These are phyloP conservation scores for Yarrowia sp. DNA, from an alignment of 805 yeast species.

Conservation along the genomic window DNA sequence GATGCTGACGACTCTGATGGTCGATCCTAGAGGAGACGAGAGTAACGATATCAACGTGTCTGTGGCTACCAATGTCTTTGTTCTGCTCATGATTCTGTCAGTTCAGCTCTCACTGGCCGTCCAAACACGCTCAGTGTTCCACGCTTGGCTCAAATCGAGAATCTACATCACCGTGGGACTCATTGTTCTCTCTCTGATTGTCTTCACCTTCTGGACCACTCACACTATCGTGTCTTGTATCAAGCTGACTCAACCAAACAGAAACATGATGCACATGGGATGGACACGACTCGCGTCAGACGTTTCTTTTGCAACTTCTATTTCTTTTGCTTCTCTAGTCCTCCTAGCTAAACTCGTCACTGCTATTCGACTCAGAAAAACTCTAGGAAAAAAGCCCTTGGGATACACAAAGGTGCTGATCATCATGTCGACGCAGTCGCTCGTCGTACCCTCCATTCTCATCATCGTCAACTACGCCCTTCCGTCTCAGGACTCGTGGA, in stretches of 20 bases:
- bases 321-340: constrained; percentile 66
- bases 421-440: constrained; percentile 82
- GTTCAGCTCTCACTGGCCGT: constrained; percentile 8
- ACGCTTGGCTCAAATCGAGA: constrained; percentile 23
- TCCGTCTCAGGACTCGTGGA: constrained; percentile 49
- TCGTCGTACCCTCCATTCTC: constrained; percentile 77
- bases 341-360: constrained; percentile 67
- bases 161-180: constrained; percentile 5
- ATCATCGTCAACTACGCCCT: constrained; percentile 62
- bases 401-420: constrained; percentile 80
- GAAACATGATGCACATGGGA: background rate
- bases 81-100: constrained; percentile 16
- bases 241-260: background rate
- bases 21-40: background rate
- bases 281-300: constrained; percentile 27
- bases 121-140: constrained; percentile 24
- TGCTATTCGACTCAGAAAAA: constrained; percentile 76
- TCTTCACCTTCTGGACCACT: constrained; percentile 2
- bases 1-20: background rate
- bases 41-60: background rate
- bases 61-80: constrained; percentile 12
- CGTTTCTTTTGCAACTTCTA: constrained; percentile 63
- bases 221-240: constrained; percentile 1
- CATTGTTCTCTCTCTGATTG: constrained; percentile 1
- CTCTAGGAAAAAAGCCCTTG: constrained; percentile 80